Evolutionary conservation across 768 basidiomycete species (phyloP).

Genomic region (Tricholoma saponaceum): DNA sequence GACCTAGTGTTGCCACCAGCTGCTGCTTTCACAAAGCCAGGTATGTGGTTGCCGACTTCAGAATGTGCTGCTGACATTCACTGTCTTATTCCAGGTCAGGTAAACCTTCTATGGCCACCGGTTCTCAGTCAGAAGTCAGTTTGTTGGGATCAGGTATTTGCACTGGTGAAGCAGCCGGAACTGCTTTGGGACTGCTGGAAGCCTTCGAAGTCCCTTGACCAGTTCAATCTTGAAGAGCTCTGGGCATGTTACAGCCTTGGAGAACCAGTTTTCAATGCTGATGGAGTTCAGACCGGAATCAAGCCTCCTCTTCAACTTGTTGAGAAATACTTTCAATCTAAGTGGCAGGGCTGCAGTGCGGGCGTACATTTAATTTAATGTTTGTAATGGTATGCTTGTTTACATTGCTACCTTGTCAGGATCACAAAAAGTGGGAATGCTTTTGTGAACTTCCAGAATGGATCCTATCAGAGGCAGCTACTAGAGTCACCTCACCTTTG

Average conservation of each 20-base stretch:
- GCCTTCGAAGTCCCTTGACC: conserved; percentile 18
- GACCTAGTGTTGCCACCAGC: conserved; percentile 19
- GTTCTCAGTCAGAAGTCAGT: conserved; percentile 19
- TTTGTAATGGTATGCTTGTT: neutral
- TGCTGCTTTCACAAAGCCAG: conserved; percentile 14
- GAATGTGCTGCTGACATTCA: neutral
- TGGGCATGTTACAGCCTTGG: conserved; percentile 18
- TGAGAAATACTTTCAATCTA: conserved; percentile 15
- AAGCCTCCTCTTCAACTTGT: conserved; percentile 22
- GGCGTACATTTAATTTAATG: neutral
- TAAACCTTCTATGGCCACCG: conserved; percentile 13
- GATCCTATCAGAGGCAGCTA: conserved; percentile 6
- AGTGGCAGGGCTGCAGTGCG: conserved; percentile 7
- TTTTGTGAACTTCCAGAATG: conserved; percentile 21
- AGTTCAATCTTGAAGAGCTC: conserved; percentile 13
- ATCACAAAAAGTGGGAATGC: conserved; percentile 17
- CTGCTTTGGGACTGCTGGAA: conserved; percentile 22
- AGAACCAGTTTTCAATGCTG: conserved; percentile 12
- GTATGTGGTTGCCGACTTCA: conserved; percentile 5
- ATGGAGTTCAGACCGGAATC: conserved; percentile 16
- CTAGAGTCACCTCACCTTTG: neutral
- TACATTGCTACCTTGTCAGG: conserved; percentile 5
- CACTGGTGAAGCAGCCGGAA: conserved; percentile 15
- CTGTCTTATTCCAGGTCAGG: neutral
- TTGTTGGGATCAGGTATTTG: conserved; percentile 20